phyloP scores from a whole-genome alignment of 306 rosid species.

The Prunus mira region DNA sequence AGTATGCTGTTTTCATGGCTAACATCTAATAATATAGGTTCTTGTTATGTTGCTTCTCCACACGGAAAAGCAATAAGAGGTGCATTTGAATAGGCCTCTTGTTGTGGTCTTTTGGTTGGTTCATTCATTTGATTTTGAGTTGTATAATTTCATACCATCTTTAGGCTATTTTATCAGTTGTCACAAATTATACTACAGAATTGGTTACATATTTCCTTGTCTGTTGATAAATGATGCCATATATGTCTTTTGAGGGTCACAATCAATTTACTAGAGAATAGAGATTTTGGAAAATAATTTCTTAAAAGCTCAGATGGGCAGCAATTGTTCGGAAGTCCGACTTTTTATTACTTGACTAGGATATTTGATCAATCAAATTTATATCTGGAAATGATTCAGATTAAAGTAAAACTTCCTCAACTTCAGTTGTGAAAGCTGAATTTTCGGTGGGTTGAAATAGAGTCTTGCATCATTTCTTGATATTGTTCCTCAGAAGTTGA shows the following conservation, averaged over 20 bases:
- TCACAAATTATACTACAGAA: background rate
- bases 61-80: background rate
- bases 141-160: background rate
- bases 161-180: background rate
- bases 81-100: background rate
- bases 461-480: background rate
- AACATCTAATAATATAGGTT: background rate
- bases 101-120: background rate
- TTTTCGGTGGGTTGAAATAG: background rate
- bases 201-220: background rate
- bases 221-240: background rate
- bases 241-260: background rate
- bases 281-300: background rate
- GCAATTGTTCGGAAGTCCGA: background rate
- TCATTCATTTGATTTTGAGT: background rate
- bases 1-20: background rate
- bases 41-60: background rate
- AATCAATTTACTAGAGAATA: background rate
- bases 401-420: background rate
- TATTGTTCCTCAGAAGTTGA: background rate
- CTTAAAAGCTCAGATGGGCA: background rate
- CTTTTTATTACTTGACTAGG: background rate
- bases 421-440: background rate
- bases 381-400: background rate
- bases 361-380: background rate